A percentile compares a stretch with the other conserved stretches of the same genome.
These are phyloP conservation scores for Plantago ovata DNA, from an alignment of 257 asterid species.

Conservation along the genomic window DNA sequence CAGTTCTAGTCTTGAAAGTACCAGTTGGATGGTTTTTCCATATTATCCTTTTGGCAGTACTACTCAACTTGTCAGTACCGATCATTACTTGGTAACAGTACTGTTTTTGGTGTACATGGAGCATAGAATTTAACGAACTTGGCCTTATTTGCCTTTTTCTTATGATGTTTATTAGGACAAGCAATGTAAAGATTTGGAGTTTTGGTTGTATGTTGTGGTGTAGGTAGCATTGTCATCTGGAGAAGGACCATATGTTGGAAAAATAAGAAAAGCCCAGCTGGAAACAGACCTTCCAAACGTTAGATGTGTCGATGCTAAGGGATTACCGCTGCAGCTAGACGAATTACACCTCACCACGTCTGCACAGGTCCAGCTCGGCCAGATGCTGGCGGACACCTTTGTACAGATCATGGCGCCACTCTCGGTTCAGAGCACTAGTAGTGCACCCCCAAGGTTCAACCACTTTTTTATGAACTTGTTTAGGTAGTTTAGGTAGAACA, in stretches of 20 bases:
- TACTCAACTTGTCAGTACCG: no score
- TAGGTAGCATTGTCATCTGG: slow-evolving; percentile 77
- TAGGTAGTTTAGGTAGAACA: slow-evolving; percentile 23
- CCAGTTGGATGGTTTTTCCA: no score
- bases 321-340: slow-evolving; percentile 40
- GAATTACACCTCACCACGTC: slow-evolving; percentile 47
- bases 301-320: slow-evolving; percentile 57
- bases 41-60: no score
- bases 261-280: slow-evolving; percentile 54
- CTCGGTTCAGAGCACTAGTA: slow-evolving; percentile 35
- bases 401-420: slow-evolving; percentile 32
- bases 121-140: background rate
- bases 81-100: no score
- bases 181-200: background rate
- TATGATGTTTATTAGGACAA: background rate
- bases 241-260: slow-evolving; percentile 37
- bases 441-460: slow-evolving; percentile 25
- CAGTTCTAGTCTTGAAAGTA: no score
- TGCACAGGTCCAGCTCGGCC: slow-evolving; percentile 56
- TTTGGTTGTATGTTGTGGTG: background rate
- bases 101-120: background rate
- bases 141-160: background rate
- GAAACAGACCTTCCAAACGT: slow-evolving; percentile 42
- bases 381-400: slow-evolving; percentile 45
- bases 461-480: slow-evolving; percentile 28